phyloP scores from a whole-genome alignment of 2,329 filamentous ascomycete species.

The Fusarium sp. region DNA sequence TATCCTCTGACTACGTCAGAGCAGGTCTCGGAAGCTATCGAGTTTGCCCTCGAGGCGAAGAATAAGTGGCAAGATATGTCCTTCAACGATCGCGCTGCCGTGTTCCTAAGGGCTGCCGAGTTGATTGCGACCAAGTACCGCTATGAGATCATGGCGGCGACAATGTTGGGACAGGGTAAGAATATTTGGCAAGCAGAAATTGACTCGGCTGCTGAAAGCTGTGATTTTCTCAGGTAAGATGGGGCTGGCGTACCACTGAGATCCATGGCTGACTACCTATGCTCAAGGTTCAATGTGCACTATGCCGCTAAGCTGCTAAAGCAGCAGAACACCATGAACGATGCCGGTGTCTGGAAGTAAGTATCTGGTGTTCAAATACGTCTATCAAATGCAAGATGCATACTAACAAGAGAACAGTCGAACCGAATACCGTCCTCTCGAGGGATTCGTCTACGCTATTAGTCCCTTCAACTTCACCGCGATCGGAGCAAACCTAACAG shows the following conservation, averaged over 20 bases:
- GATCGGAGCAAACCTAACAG: background rate
- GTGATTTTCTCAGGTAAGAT: slow-evolving; percentile 17
- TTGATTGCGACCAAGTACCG: background rate
- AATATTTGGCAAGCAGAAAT: background rate
- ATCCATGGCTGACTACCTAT: background rate
- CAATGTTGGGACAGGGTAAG: background rate
- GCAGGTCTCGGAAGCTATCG: background rate
- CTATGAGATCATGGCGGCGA: background rate
- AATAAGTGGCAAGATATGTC: background rate
- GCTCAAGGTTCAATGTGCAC: background rate
- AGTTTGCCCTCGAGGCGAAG: background rate
- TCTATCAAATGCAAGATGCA: too few species aligned
- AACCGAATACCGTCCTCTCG: slow-evolving; percentile 30
- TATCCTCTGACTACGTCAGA: background rate
- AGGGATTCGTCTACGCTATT: background rate
- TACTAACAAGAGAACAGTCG: background rate
- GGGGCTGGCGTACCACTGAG: background rate
- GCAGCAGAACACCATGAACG: background rate
- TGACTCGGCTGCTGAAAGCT: background rate
- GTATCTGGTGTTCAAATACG: too few species aligned
- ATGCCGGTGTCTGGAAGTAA: background rate
- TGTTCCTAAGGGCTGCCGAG: background rate
- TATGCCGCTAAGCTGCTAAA: background rate
- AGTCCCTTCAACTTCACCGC: background rate
- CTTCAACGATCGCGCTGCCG: background rate